phyloP scores from a whole-genome alignment of 495 filamentous ascomycete species.

The Parmelia sp. region DNA sequence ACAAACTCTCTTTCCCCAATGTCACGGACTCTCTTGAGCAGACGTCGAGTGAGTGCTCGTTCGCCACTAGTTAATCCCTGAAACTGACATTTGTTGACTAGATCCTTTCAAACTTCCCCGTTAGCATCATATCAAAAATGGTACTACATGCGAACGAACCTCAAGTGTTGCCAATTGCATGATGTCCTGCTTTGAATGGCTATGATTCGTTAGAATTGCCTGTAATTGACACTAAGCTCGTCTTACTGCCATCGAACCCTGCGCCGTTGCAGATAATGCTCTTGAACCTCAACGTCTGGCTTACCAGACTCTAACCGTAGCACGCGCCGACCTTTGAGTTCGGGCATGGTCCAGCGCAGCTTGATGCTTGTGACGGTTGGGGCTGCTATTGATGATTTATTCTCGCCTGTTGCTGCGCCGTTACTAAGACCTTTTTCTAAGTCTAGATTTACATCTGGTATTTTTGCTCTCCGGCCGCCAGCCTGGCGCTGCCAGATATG shows the following conservation, averaged over 20 bases:
- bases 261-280: conserved; percentile 2
- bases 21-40: conserved; percentile 1
- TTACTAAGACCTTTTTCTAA: not conserved
- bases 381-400: not conserved
- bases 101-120: not conserved
- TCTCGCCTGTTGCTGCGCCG: not conserved
- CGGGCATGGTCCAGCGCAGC: conserved; percentile 13
- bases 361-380: not conserved
- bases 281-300: not conserved
- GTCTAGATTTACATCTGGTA: conserved; percentile 3
- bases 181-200: not conserved
- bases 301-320: not conserved
- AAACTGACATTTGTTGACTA: not conserved
- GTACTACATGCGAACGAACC: not conserved
- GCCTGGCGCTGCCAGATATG: conserved; percentile 9
- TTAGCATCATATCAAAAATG: not conserved
- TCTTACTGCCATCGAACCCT: conserved; percentile 10
- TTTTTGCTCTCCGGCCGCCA: conserved; percentile 10
- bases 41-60: not conserved
- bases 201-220: not conserved
- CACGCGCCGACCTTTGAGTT: not conserved
- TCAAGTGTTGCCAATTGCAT: not conserved
- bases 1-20: not conserved
- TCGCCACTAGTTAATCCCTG: not conserved
- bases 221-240: not conserved